phyloP scores from a whole-genome alignment of 1,284 basidiomycete species.

The Phlebopus sp. region DNA sequence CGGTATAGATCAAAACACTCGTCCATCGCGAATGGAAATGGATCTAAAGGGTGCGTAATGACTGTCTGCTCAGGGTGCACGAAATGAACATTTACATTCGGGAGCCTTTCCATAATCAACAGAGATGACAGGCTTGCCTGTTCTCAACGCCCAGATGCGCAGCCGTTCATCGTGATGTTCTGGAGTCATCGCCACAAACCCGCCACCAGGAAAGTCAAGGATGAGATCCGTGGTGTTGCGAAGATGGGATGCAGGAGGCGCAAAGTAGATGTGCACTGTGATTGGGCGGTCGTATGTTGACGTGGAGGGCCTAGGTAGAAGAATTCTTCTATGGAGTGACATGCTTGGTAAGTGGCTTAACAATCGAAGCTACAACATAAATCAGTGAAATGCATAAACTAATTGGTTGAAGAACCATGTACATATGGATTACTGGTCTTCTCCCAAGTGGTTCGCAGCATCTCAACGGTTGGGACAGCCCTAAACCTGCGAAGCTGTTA shows the following conservation, averaged over 20 bases:
- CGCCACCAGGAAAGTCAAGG: constrained; percentile 92
- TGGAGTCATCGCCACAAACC: constrained; percentile 94
- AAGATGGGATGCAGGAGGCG: constrained; percentile 67
- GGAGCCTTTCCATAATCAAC: constrained; percentile 97
- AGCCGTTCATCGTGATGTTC: constrained; percentile 96
- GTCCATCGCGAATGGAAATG: constrained; percentile 93
- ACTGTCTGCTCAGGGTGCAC: constrained; percentile 3
- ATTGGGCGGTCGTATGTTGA: constrained; percentile 82
- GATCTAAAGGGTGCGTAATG: constrained; percentile 52
- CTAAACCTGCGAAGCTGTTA: constrained; percentile 85
- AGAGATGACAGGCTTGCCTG: constrained; percentile 78
- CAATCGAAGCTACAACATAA: constrained; percentile 57
- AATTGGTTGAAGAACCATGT: constrained; percentile 25
- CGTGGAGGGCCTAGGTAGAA: constrained; percentile 76
- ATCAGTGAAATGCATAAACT: constrained; percentile 7
- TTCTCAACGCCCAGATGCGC: constrained; percentile 79
- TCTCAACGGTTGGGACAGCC: constrained; percentile 92
- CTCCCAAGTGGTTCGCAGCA: constrained; percentile 94
- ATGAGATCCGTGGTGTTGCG: constrained; percentile 75
- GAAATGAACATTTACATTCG: constrained; percentile 62
- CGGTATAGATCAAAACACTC: constrained; percentile 92
- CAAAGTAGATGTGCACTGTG: constrained; percentile 83
- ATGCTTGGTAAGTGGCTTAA: constrained; percentile 60
- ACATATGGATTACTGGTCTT: constrained; percentile 94
- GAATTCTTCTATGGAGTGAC: constrained; percentile 69